These are phyloP conservation scores for Verticillium isaacii DNA, from an alignment of 2,329 filamentous ascomycete species.

Conservation along the genomic window DNA sequence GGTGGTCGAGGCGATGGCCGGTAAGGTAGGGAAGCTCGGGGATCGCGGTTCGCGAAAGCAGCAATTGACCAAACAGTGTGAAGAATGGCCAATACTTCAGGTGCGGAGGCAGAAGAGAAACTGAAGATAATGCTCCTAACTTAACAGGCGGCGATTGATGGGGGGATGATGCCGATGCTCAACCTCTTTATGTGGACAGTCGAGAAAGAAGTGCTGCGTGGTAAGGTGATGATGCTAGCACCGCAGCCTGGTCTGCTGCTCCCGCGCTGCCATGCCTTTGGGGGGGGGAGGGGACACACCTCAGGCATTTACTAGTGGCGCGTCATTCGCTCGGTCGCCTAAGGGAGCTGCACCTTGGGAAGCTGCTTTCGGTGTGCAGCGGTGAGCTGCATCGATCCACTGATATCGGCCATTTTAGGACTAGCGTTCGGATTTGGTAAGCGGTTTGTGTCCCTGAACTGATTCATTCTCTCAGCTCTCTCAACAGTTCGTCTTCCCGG, in stretches of 20 bases:
- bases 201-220: not conserved
- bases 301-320: not conserved
- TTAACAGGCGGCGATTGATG: not conserved
- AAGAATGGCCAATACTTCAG: not conserved
- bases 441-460: not conserved
- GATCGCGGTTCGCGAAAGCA: not conserved
- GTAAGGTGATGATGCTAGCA: not conserved
- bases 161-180: not conserved
- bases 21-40: not conserved
- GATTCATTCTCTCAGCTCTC: no score
- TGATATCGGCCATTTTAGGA: not conserved
- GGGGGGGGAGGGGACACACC: not conserved
- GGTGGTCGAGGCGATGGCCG: not conserved
- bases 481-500: no score
- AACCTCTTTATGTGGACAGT: not conserved
- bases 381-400: not conserved
- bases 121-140: not conserved
- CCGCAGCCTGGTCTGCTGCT: not conserved
- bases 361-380: not conserved
- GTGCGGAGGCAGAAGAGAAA: not conserved
- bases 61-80: not conserved
- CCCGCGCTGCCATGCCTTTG: not conserved
- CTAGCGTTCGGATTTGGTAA: not conserved
- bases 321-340: not conserved
- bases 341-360: not conserved